Evolutionary conservation across 257 asterid genomes (phyloP).

Genomic region (Gentiana macrophylla): DNA sequence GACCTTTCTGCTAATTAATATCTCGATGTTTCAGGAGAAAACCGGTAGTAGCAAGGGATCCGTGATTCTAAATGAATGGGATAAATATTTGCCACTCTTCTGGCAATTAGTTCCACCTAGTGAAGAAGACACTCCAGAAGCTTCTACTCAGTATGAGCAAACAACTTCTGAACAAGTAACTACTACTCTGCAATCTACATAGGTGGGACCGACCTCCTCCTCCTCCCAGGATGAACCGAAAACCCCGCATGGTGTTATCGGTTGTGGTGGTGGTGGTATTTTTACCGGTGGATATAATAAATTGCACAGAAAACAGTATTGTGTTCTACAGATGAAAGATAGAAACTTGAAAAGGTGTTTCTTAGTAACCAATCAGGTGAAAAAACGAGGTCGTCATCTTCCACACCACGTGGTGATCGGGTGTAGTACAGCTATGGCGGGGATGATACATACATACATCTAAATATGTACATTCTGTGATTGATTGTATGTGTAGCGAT

Average conservation of each 20-base stretch:
- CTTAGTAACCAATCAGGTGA: too few relatives aligned
- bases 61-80: slow-evolving; percentile 72
- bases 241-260: too few relatives aligned
- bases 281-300: background rate
- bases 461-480: too few relatives aligned
- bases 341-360: too few relatives aligned
- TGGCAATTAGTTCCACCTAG: slow-evolving; percentile 99
- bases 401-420: too few relatives aligned
- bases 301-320: too few relatives aligned
- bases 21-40: slow-evolving; percentile 45
- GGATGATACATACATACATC: too few relatives aligned
- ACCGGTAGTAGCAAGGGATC: slow-evolving; percentile 83
- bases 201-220: slow-evolving; percentile 3
- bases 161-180: slow-evolving; percentile 42
- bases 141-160: slow-evolving; percentile 62
- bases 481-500: too few relatives aligned
- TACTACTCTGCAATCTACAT: slow-evolving; percentile 52
- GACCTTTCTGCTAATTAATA: background rate
- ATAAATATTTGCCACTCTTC: slow-evolving; percentile 68
- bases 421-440: too few relatives aligned
- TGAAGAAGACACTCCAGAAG: slow-evolving; percentile 98
- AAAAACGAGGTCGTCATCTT: too few relatives aligned
- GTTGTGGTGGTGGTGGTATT: background rate
- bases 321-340: too few relatives aligned
- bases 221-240: too few relatives aligned